Conservation (phyloP, 169 alveolate species). For the Plasmodium cynomolgi region DNA sequence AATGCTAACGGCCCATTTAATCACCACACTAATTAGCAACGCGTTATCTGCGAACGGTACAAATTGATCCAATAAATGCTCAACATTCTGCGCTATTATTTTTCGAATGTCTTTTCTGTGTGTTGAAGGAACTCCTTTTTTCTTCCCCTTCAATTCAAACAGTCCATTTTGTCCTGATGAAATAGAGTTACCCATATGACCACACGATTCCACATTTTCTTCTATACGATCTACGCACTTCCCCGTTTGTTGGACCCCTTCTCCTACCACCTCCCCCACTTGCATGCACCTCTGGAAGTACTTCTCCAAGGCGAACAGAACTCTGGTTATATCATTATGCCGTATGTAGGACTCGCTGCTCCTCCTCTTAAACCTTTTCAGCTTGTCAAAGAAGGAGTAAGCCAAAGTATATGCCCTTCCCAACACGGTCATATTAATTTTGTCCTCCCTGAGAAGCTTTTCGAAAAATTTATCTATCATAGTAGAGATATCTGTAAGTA, state of each 20-base stretch:
- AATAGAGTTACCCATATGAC: background rate
- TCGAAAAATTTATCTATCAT: slow-evolving; percentile 47
- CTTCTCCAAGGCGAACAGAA: slow-evolving; percentile 15
- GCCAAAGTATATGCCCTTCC: slow-evolving; percentile 25
- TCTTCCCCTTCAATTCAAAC: background rate
- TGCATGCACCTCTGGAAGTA: slow-evolving; percentile 23
- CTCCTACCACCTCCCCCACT: background rate
- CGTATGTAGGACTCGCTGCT: slow-evolving; percentile 39
- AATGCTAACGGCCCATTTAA: slow-evolving; percentile 48
- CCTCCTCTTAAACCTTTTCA: slow-evolving; percentile 21
- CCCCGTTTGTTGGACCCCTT: background rate
- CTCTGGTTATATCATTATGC: slow-evolving; percentile 29
- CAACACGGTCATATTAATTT: slow-evolving; percentile 19
- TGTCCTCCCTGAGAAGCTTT: background rate
- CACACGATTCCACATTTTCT: background rate
- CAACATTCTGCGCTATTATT: slow-evolving; percentile 28
- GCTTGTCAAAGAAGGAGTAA: slow-evolving; percentile 35
- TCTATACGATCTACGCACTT: background rate
- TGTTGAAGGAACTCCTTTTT: background rate
- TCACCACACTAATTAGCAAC: slow-evolving; percentile 18
- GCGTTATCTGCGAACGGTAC: slow-evolving; percentile 17
- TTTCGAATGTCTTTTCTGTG: background rate
- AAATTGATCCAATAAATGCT: slow-evolving; percentile 28
- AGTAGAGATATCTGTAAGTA: background rate
- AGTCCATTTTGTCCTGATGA: background rate